A percentile compares a stretch with the other conserved stretches of the same genome.
Evolutionary conservation across 2,329 filamentous ascomycete species (phyloP).

Genomic region (Rachicladosporium sp.): DNA sequence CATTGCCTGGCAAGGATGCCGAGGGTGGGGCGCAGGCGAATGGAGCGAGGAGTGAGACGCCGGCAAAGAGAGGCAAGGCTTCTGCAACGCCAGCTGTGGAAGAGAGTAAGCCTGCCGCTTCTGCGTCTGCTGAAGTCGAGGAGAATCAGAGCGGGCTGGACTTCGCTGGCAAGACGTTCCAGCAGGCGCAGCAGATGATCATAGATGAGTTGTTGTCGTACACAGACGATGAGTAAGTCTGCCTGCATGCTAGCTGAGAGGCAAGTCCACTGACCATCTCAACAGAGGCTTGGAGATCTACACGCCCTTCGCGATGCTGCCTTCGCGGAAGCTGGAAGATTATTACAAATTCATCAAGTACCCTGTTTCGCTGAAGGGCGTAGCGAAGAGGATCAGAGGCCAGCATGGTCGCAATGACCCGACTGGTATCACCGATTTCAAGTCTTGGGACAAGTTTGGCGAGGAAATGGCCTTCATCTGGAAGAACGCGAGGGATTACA

Average conservation of each 20-base stretch:
- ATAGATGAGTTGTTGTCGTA: conserved; percentile 59
- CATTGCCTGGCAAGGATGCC: conserved; percentile 39
- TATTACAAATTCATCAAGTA: conserved; percentile 78
- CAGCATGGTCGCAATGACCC: conserved; percentile 55
- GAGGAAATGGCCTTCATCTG: conserved; percentile 71
- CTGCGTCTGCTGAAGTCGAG: conserved; percentile 10
- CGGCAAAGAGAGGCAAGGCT: not conserved
- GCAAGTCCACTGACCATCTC: conserved; percentile 4
- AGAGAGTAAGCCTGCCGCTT: conserved; percentile 9
- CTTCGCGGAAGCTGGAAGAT: conserved; percentile 62
- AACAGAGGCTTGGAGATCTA: conserved; percentile 53
- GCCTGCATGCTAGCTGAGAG: conserved; percentile 1
- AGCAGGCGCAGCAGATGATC: conserved; percentile 77
- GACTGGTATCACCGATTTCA: conserved; percentile 54
- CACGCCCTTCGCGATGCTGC: conserved; percentile 66
- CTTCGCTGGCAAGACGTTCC: conserved; percentile 64
- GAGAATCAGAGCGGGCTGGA: conserved; percentile 20
- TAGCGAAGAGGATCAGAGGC: conserved; percentile 67
- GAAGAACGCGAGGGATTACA: conserved; percentile 80
- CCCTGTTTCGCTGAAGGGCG: conserved; percentile 63
- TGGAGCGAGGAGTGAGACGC: conserved; percentile 2
- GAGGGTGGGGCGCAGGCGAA: not conserved
- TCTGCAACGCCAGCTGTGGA: no score
- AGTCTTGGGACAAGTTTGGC: conserved; percentile 71
- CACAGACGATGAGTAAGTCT: conserved; percentile 51